phyloP scores from a whole-genome alignment of 192 early-diverging fungal genomes.

The Backusella australiensis region DNA sequence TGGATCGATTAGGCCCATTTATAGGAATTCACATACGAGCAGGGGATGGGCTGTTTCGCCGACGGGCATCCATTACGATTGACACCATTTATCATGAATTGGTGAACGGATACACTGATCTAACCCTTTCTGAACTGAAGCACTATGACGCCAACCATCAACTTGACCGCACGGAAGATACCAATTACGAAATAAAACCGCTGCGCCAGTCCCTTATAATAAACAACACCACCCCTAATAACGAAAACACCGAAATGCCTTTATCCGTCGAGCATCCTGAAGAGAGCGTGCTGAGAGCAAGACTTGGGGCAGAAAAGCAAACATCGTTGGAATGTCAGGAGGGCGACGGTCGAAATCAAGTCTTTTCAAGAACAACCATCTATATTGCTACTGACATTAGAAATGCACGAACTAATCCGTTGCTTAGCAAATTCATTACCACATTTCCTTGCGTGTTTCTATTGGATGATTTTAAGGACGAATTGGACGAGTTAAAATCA shows the following conservation, averaged over 20 bases:
- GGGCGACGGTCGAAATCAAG: background rate
- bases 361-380: conserved; percentile 37
- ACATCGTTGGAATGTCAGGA: background rate
- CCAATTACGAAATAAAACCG: conserved; percentile 34
- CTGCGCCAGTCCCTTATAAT: conserved; percentile 1
- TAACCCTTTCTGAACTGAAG: conserved; percentile 31
- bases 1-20: conserved; percentile 45
- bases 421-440: conserved; percentile 44
- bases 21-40: conserved; percentile 53
- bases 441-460: conserved; percentile 52
- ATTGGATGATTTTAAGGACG: conserved; percentile 45
- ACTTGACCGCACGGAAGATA: conserved; percentile 34
- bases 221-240: background rate
- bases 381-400: conserved; percentile 54
- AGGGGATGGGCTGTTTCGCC: conserved; percentile 50
- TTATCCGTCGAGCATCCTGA: conserved; percentile 25
- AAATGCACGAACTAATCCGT: conserved; percentile 39
- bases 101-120: conserved; percentile 38
- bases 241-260: background rate
- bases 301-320: background rate
- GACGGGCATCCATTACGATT: conserved; percentile 42
- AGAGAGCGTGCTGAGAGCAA: background rate
- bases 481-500: conserved; percentile 26
- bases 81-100: conserved; percentile 47
- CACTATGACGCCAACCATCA: conserved; percentile 28